Evolutionary conservation across 805 yeast species (phyloP), one percentile per base, ranked within the genome.

Genomic region (Candida silvicultrix): DNA sequence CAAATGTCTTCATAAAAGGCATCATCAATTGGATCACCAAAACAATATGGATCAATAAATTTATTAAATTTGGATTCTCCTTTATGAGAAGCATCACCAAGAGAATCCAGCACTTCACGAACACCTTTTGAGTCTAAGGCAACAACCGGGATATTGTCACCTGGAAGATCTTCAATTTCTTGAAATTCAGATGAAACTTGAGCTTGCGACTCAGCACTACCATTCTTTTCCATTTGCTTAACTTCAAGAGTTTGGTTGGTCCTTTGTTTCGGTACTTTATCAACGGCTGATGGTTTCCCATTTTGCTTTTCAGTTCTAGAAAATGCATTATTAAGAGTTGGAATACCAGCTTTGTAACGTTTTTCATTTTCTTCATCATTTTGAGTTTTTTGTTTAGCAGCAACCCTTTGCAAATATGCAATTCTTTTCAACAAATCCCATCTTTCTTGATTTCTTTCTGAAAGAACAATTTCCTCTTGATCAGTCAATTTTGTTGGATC

Each of bases 1-100:
- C 97, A 92, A 8, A 83, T 62, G 55, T 89, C 97, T 55, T 86
- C 90, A 57, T 80, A 88, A 61, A 94, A 94, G 2, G 77, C 78
- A n/a, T 78, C 84, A 48, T 76, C 79, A 41, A 94, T 62, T 0
- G 99, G 99, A 65, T 94, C 99, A 47, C 77, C 83, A 62, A 94
- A 89, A 2, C 79, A 70, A 64, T 87, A 90, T 1, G 99, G 99
- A 62, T 89, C 97, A 49, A 94, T 74, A 47, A 81, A 83, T 50
- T 71, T 62, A 67, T 50, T 48, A 38, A 46, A 45, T 16, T 50
- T 65, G 48, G 42, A 61, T 55, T 39, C 63, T 44, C 47, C 66
- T 58, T 52, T 51, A 42, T 69, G 25, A 4, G 25, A 7, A 6
- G 9, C 55, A 57, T 81, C 69, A 55, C 49, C 67, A 59, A 75